Evolutionary conservation across 202 grass and related monocot genomes (phyloP), one percentile per base, ranked within the genome.

Genomic region (Thinopyrum obtusiflorum): DNA sequence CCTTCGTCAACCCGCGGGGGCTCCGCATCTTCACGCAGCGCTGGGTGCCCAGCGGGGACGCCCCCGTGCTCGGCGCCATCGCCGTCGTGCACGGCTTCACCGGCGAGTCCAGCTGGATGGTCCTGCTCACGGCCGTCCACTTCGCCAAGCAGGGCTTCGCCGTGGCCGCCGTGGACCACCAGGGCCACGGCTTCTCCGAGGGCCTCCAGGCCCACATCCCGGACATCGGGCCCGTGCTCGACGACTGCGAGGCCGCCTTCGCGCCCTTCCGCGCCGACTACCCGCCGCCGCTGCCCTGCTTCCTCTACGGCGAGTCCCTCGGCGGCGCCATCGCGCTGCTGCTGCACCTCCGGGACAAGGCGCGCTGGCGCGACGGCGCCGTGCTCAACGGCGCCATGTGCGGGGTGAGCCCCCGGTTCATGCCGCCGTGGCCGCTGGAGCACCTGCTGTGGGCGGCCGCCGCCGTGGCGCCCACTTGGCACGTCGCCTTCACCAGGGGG

Each of bases 301-400:
- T 99, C 80, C 88, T 99, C 27, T 96, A 99, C 87, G 86, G 93
- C 0, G 93, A 99, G 85, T 96, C 97, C 9, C 93, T 99, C 1
- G 97, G 93, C 25, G 93, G 93, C 26, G 97, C 93, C 76, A 94
- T 96, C 82, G 90, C 92, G 57, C 88, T 96, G 73, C 85, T 96
- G 21, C 79, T 94, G 46, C 93, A 98, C 87, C 92, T 96, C 7
- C 74, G 93, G 9, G 82, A 80, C 64, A 89, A 65, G 84, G 76
- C 68, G 2, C 81, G 77, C 0, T 93, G 88, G 57, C 89, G 90
- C 80, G 91, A 94, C 86, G 93, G 97, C 13, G 88, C 61, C 2
- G 93, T 98, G 49, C 97, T 96, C 73, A 94, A 94, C 77, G 92
- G 97, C 13, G 91, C 93, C 86, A 98, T 98, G 97, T 98, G 93